These are phyloP conservation scores for Xylaria castorea DNA, from an alignment of 495 filamentous ascomycete species.

Conservation along the genomic window DNA sequence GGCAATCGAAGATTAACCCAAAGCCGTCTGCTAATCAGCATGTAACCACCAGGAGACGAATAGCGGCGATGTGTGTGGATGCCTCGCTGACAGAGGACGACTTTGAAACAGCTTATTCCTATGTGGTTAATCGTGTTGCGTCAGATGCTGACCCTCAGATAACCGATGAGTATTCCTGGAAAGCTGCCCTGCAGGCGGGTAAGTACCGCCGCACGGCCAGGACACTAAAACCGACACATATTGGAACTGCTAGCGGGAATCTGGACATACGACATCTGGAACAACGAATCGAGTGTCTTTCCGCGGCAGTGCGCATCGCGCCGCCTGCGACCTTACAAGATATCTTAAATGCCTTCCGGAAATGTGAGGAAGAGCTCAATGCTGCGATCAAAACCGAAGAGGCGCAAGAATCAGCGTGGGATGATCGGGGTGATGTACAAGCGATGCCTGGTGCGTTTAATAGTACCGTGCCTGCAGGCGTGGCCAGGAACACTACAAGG, in stretches of 20 bases:
- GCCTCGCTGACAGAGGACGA: conserved; percentile 86
- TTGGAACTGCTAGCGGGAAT: conserved; percentile 60
- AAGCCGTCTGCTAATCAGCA: conserved; percentile 33
- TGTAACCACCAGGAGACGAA: conserved; percentile 63
- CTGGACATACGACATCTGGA: conserved; percentile 70
- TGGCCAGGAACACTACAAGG: conserved; percentile 24
- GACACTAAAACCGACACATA: conserved; percentile 55
- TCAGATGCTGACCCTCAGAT: conserved; percentile 33
- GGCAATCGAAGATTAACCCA: conserved; percentile 11
- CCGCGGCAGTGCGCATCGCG: conserved; percentile 80
- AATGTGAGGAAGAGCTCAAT: conserved; percentile 85
- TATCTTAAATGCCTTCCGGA: conserved; percentile 82
- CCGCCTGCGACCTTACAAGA: conserved; percentile 81
- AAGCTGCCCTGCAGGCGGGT: conserved; percentile 87
- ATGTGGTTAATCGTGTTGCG: conserved; percentile 74
- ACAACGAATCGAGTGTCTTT: conserved; percentile 90
- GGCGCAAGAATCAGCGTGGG: conserved; percentile 76
- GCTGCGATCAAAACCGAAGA: conserved; percentile 72
- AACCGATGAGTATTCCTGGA: conserved; percentile 87
- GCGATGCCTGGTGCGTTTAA: conserved; percentile 72
- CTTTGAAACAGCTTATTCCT: conserved; percentile 97
- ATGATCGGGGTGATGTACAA: conserved; percentile 66
- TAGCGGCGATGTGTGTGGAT: conserved; percentile 88
- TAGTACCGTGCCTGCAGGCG: conserved; percentile 37
- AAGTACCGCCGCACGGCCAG: conserved; percentile 66